Conservation (phyloP, 2,329 filamentous ascomycete genomes). For the Ilyonectria sp. region DNA sequence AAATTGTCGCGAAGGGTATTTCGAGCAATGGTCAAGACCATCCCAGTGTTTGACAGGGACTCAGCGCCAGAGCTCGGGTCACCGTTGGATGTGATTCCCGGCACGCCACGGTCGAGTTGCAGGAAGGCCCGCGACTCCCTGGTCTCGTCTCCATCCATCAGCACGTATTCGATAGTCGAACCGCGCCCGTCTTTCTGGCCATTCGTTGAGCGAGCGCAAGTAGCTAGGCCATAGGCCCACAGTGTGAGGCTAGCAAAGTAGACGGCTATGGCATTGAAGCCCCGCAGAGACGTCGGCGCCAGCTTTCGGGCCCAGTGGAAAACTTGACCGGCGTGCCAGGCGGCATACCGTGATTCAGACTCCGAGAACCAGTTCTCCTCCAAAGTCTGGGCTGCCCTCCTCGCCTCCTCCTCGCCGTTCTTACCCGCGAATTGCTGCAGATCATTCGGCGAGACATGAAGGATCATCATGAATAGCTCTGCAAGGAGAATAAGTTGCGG, state of each 20-base stretch:
- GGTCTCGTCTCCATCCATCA: constrained; percentile 40
- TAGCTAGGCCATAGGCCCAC: constrained; percentile 42
- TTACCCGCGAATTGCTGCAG: constrained; percentile 40
- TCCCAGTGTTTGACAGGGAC: constrained; percentile 35
- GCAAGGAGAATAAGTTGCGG: constrained; percentile 39
- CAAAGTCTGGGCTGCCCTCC: constrained; percentile 32
- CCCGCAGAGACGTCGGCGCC: constrained; percentile 37
- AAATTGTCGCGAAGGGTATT: constrained; percentile 42
- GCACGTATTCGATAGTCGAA: constrained; percentile 26
- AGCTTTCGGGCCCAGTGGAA: constrained; percentile 41
- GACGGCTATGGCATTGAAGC: constrained; percentile 44
- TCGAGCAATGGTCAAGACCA: constrained; percentile 34
- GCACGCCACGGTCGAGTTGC: constrained; percentile 38
- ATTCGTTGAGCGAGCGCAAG: constrained; percentile 23
- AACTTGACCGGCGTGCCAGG: constrained; percentile 46
- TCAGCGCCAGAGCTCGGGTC: constrained; percentile 33
- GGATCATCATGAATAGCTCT: constrained; percentile 46
- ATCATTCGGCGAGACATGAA: constrained; percentile 43
- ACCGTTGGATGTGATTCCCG: constrained; percentile 34
- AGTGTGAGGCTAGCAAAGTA: constrained; percentile 43
- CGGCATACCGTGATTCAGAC: constrained; percentile 41
- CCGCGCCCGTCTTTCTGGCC: constrained; percentile 22
- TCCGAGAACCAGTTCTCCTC: constrained; percentile 36
- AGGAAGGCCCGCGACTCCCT: constrained; percentile 35
- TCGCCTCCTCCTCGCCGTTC: constrained; percentile 42